Percentiles rank a stretch among this genome's conserved stretches.
These are phyloP conservation scores for Neodidymelliopsis sp. DNA, from an alignment of 2,329 filamentous ascomycete species.

Conservation along the genomic window DNA sequence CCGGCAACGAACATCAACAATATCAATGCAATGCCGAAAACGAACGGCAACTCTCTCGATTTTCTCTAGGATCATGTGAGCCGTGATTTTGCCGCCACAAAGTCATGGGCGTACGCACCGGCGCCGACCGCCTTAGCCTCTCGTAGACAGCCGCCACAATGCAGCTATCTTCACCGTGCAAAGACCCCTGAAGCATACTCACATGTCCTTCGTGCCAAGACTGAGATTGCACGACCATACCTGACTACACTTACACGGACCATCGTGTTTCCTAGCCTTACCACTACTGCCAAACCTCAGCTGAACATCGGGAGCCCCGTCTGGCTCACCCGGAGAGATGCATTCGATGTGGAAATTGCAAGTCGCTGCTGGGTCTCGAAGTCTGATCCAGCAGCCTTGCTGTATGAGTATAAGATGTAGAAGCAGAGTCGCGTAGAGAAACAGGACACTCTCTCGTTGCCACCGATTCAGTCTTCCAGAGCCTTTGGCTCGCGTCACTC, in stretches of 20 bases:
- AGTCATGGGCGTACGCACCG: background rate
- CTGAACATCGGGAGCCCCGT: conserved; percentile 11
- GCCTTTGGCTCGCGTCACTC: conserved; percentile 16
- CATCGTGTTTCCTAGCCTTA: conserved; percentile 6
- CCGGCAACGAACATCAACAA: too few species aligned
- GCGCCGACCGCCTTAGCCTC: background rate
- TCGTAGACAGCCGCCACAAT: conserved; percentile 7
- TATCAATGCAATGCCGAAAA: too few species aligned
- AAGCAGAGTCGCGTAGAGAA: background rate
- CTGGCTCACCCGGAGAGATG: background rate
- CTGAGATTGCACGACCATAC: background rate
- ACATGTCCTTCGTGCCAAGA: conserved; percentile 8
- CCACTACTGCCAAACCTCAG: conserved; percentile 7
- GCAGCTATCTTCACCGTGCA: conserved; percentile 1
- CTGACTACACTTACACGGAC: background rate
- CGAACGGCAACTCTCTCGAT: too few species aligned
- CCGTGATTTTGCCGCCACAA: background rate
- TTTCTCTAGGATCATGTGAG: too few species aligned
- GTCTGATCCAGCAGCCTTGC: background rate
- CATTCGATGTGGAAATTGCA: conserved; percentile 14
- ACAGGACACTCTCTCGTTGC: background rate
- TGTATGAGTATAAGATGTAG: conserved; percentile 5
- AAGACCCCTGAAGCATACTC: background rate
- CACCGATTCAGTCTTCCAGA: background rate
- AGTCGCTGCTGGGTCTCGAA: background rate